phyloP scores from a whole-genome alignment of 441 rosid species.

The Pelargonium myrrhifolium region DNA sequence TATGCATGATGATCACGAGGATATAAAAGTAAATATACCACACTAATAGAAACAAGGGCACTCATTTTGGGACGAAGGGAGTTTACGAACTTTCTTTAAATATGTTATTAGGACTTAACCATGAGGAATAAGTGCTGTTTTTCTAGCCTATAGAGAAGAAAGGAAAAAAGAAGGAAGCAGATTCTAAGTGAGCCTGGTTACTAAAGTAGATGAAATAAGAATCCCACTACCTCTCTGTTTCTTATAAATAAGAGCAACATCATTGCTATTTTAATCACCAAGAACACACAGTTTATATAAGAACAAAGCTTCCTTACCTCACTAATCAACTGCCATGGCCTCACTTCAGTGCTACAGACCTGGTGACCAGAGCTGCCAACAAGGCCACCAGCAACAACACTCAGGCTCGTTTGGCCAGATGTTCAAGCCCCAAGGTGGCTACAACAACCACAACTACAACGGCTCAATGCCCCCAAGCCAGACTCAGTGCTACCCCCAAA shows the following conservation, averaged over 20 bases:
- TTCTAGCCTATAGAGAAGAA: neutral
- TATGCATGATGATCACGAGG: too few relatives aligned
- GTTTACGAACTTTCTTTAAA: neutral
- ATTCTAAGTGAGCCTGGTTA: neutral
- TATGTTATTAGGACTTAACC: neutral
- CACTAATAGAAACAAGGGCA: too few relatives aligned
- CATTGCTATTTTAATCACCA: neutral
- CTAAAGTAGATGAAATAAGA: too few relatives aligned
- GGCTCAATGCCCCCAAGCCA: neutral
- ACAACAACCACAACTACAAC: too few relatives aligned
- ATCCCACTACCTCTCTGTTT: too few relatives aligned
- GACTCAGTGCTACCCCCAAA: neutral
- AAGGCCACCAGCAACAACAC: neutral
- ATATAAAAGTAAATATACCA: too few relatives aligned
- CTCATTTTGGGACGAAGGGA: too few relatives aligned
- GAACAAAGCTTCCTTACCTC: too few relatives aligned
- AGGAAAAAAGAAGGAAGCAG: too few relatives aligned
- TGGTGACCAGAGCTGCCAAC: constrained; percentile 18
- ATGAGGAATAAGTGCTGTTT: neutral
- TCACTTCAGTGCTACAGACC: neutral
- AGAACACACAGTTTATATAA: too few relatives aligned
- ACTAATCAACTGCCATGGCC: constrained; percentile 17
- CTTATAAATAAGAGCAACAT: constrained; percentile 1
- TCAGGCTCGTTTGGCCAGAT: neutral
- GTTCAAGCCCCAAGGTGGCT: constrained; percentile 4